phyloP scores from a whole-genome alignment of 768 basidiomycete genomes.

The Lactifluus rugatus region DNA sequence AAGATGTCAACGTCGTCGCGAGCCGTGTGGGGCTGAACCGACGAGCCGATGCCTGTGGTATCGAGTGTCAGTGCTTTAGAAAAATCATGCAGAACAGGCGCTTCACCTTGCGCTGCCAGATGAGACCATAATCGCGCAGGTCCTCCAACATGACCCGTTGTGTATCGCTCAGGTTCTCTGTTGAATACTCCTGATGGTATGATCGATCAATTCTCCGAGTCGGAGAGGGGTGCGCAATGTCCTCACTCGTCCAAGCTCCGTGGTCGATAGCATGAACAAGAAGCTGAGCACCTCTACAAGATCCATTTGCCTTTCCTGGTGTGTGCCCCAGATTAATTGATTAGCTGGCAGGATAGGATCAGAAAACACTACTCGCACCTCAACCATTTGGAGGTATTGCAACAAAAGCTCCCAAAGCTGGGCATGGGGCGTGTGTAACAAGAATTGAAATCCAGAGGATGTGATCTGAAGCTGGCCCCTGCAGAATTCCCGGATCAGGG shows the following conservation, averaged over 20 bases:
- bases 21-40: slow-evolving; percentile 92
- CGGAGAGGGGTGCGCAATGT: slow-evolving; percentile 9
- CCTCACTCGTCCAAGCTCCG: slow-evolving; percentile 83
- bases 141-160: slow-evolving; percentile 86
- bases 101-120: slow-evolving; percentile 72
- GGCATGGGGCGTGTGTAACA: slow-evolving; percentile 86
- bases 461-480: slow-evolving; percentile 70
- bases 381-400: slow-evolving; percentile 79
- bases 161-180: slow-evolving; percentile 65
- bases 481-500: slow-evolving; percentile 26
- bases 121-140: slow-evolving; percentile 87
- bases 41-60: slow-evolving; percentile 52
- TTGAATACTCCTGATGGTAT: slow-evolving; percentile 70
- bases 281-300: slow-evolving; percentile 89
- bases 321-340: not conserved
- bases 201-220: slow-evolving; percentile 2
- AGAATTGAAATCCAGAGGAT: slow-evolving; percentile 91
- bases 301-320: slow-evolving; percentile 79
- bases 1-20: slow-evolving; percentile 89
- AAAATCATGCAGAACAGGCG: not conserved
- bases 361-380: slow-evolving; percentile 38
- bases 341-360: not conserved
- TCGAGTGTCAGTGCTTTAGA: not conserved
- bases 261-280: slow-evolving; percentile 93
- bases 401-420: slow-evolving; percentile 93